phyloP scores from a whole-genome alignment of 805 yeast genomes.

The Ogataea corticis region DNA sequence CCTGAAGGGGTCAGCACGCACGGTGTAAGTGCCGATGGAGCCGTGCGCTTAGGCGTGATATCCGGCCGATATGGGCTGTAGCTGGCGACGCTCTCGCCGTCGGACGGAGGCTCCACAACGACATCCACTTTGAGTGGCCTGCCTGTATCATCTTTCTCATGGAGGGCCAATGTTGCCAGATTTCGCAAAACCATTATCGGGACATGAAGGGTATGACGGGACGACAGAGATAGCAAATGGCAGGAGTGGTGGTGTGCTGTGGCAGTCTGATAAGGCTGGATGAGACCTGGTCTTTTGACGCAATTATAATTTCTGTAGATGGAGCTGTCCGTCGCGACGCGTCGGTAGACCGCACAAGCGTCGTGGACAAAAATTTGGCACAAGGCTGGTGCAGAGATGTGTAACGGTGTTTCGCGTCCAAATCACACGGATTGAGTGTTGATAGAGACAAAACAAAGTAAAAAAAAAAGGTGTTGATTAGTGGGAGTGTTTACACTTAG shows the following conservation, averaged over 20 bases:
- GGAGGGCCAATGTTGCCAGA: neutral
- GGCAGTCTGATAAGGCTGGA: no score
- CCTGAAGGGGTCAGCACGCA: neutral
- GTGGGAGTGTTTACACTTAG: conserved; percentile 2
- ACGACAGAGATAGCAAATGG: no score
- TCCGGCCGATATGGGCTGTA: neutral
- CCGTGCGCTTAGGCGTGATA: neutral
- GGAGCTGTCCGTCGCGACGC: neutral
- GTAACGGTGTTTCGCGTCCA: conserved; percentile 10
- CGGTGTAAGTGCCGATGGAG: neutral
- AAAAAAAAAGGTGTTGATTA: neutral
- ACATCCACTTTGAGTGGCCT: neutral
- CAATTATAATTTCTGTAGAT: no score
- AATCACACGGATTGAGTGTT: conserved; percentile 7
- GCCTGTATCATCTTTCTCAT: conserved; percentile 2
- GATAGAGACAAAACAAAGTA: conserved; percentile 2
- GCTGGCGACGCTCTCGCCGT: conserved; percentile 1
- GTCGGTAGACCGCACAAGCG: neutral
- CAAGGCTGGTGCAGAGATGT: conserved; percentile 1
- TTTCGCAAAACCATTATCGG: neutral
- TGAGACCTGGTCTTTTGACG: neutral
- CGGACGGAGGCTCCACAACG: conserved; percentile 3
- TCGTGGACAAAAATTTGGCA: neutral
- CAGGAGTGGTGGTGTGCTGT: neutral
- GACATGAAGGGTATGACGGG: no score